Evolutionary conservation across 352 stramenopile species (phyloP).

Genomic region (Pythium plurisporium): DNA sequence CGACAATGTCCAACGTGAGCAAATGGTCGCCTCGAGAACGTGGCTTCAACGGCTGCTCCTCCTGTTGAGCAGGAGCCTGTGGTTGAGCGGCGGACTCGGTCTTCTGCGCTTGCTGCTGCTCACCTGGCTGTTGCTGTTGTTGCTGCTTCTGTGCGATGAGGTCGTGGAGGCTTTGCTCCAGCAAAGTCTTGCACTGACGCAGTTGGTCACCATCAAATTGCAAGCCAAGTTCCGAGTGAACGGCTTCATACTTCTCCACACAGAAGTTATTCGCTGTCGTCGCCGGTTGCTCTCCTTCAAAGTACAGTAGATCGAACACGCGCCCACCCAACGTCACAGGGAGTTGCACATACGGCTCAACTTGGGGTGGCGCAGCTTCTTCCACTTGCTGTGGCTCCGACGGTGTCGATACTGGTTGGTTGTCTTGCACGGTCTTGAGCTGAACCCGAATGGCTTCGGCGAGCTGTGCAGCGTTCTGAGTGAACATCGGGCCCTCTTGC

Average conservation of each 20-base stretch:
- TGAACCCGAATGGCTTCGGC: slow-evolving; percentile 32
- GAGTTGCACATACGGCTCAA: slow-evolving; percentile 41
- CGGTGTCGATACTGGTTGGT: background rate
- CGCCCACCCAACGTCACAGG: slow-evolving; percentile 53
- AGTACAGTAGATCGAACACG: slow-evolving; percentile 65
- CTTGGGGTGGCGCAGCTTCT: background rate
- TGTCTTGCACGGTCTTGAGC: slow-evolving; percentile 12
- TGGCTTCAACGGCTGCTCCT: background rate
- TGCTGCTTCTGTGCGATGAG: slow-evolving; percentile 23
- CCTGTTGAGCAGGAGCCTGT: slow-evolving; percentile 3
- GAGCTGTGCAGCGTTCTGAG: slow-evolving; percentile 40
- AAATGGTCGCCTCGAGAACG: slow-evolving; percentile 31
- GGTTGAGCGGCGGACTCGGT: background rate
- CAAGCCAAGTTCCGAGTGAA: slow-evolving; percentile 43
- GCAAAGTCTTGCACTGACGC: slow-evolving; percentile 50
- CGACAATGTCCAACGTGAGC: slow-evolving; percentile 71
- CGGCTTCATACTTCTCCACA: slow-evolving; percentile 57
- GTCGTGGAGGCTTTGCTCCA: slow-evolving; percentile 39
- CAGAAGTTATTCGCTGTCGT: slow-evolving; percentile 66
- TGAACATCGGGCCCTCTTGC: slow-evolving; percentile 35
- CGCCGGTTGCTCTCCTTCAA: slow-evolving; percentile 48
- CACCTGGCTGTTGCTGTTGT: slow-evolving; percentile 18
- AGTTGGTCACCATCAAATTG: slow-evolving; percentile 60
- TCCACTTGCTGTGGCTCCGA: slow-evolving; percentile 7
- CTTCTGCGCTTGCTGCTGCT: slow-evolving; percentile 6